A percentile compares a stretch with the other conserved stretches of the same genome.
These are phyloP conservation scores for Juncus inflexus DNA, from an alignment of 176 grass and related monocot genomes.

Conservation along the genomic window DNA sequence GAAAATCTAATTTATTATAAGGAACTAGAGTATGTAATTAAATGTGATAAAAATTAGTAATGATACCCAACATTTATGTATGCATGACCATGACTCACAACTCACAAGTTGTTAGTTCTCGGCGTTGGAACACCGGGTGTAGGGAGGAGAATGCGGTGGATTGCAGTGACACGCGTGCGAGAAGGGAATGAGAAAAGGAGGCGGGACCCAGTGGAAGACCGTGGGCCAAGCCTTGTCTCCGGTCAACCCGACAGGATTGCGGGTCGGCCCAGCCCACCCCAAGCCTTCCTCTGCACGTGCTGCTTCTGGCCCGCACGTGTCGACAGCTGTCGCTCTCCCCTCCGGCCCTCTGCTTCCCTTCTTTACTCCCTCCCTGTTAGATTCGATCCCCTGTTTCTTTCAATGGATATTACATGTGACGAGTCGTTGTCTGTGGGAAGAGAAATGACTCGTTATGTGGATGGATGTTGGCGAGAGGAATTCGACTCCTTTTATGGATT, in stretches of 20 bases:
- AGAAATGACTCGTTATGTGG: neutral
- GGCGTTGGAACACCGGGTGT: too few relatives aligned
- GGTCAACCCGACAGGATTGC: slow-evolving; percentile 43
- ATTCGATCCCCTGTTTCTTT: neutral
- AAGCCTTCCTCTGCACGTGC: slow-evolving; percentile 28
- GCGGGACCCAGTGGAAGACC: neutral
- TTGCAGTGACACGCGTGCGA: neutral
- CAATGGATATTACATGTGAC: neutral
- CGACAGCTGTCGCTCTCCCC: slow-evolving; percentile 28
- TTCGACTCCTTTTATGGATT: neutral
- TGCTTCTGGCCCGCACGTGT: slow-evolving; percentile 31
- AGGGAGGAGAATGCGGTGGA: neutral
- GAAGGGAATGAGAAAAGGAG: slow-evolving; percentile 1
- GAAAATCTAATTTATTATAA: too few relatives aligned
- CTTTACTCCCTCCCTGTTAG: neutral
- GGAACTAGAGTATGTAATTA: too few relatives aligned
- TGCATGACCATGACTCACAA: too few relatives aligned
- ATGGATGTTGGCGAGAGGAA: neutral
- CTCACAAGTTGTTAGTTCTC: too few relatives aligned
- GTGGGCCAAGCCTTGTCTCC: slow-evolving; percentile 31
- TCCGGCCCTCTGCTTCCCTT: neutral
- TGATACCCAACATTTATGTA: too few relatives aligned
- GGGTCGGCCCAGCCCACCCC: slow-evolving; percentile 1
- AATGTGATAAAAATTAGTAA: too few relatives aligned
- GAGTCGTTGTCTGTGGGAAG: neutral